Conservation (phyloP, 2,329 filamentous ascomycete genomes). For the Blastomyces silverae region DNA sequence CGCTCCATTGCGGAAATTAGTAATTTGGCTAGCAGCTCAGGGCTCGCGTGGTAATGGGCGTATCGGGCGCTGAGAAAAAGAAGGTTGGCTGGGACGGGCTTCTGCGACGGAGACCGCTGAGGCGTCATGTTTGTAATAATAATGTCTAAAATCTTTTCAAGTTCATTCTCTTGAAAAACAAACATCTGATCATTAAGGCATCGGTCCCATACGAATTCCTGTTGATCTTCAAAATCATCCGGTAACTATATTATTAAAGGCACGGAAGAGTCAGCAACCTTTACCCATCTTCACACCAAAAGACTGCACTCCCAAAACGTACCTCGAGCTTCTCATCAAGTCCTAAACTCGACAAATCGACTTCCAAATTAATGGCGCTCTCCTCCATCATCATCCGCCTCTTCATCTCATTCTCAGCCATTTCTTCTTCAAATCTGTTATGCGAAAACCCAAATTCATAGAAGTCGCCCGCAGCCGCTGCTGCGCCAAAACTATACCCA, state of each 20-base stretch:
- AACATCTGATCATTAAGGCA: conserved; percentile 99
- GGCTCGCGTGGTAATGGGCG: conserved; percentile 89
- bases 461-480: conserved; percentile 65
- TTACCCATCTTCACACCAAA: conserved; percentile 10
- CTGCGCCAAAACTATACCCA: conserved; percentile 60
- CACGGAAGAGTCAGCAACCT: conserved; percentile 13
- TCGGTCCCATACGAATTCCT: conserved; percentile 92
- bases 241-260: conserved; percentile 39
- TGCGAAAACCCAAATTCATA: conserved; percentile 89
- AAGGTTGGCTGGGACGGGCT: conserved; percentile 94
- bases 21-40: conserved; percentile 72
- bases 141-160: conserved; percentile 86
- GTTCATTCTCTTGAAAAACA: conserved; percentile 91
- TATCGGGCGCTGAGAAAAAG: conserved; percentile 93
- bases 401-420: conserved; percentile 93
- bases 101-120: conserved; percentile 90
- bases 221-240: conserved; percentile 77
- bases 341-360: conserved; percentile 89
- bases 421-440: conserved; percentile 91
- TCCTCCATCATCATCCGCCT: conserved; percentile 96
- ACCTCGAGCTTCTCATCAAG: conserved; percentile 94
- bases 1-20: conserved; percentile 85
- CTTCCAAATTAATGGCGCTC: conserved; percentile 91
- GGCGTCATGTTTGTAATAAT: conserved; percentile 98
- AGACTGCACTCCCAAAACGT: conserved; percentile 27